Conservation (phyloP, 192 early-diverging fungal species). For the Linnemannia schmuckeri region DNA sequence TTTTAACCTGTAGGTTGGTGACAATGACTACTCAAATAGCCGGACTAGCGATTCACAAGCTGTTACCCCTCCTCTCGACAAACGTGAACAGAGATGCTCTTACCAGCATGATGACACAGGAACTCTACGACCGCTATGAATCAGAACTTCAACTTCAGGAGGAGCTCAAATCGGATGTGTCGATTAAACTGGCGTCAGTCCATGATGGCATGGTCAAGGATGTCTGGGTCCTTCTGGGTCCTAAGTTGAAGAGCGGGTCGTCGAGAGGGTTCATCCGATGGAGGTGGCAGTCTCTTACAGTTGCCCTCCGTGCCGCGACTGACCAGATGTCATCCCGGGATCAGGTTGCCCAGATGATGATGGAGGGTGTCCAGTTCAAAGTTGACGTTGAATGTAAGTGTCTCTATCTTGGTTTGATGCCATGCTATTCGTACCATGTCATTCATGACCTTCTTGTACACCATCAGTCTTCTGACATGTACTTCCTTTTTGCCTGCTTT, state of each 20-base stretch:
- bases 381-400: constrained; percentile 60
- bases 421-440: too few species aligned
- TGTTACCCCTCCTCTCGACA: constrained; percentile 35
- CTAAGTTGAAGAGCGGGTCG: constrained; percentile 42
- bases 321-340: constrained; percentile 56
- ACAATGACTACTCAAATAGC: constrained; percentile 9
- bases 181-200: constrained; percentile 57
- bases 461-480: too few species aligned
- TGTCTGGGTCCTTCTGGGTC: constrained; percentile 63
- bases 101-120: constrained; percentile 51
- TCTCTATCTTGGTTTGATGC: neutral
- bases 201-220: constrained; percentile 63
- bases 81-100: constrained; percentile 19
- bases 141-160: constrained; percentile 37
- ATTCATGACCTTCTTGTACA: too few species aligned
- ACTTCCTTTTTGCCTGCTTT: too few species aligned
- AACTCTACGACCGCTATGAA: constrained; percentile 52
- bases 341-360: constrained; percentile 57
- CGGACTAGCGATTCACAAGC: constrained; percentile 38
- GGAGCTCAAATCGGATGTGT: constrained; percentile 42
- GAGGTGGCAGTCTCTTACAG: constrained; percentile 46
- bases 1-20: neutral
- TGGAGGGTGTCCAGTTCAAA: constrained; percentile 63
- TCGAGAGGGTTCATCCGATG: constrained; percentile 46
- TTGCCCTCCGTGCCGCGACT: constrained; percentile 39